phyloP scores from a whole-genome alignment of 768 basidiomycete genomes.

The Harrya chromipes region DNA sequence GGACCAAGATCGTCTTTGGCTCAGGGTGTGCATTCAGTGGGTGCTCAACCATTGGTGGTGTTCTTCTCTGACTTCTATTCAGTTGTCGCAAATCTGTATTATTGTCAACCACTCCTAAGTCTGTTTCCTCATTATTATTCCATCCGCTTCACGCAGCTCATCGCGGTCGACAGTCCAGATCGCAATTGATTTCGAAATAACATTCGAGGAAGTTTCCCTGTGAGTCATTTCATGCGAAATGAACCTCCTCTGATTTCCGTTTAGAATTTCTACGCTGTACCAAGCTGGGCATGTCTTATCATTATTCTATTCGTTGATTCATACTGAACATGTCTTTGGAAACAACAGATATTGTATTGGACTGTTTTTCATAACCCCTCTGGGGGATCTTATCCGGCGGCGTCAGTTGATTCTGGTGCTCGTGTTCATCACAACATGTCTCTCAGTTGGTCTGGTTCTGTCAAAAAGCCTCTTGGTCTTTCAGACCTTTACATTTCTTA shows the following conservation, averaged over 20 bases:
- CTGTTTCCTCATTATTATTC: constrained; percentile 16
- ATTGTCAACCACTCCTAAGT: constrained; percentile 78
- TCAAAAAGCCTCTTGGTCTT: constrained; percentile 33
- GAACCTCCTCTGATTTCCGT: constrained; percentile 3
- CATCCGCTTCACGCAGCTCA: not conserved
- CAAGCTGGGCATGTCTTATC: constrained; percentile 53
- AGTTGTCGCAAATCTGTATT: constrained; percentile 69
- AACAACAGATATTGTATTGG: constrained; percentile 24
- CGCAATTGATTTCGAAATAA: constrained; percentile 34
- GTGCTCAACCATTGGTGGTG: not conserved
- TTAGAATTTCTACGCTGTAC: constrained; percentile 57
- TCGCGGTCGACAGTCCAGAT: constrained; percentile 23
- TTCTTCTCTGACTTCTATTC: constrained; percentile 4
- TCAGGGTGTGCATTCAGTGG: constrained; percentile 18
- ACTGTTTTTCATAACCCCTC: constrained; percentile 40
- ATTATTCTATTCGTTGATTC: too few species aligned
- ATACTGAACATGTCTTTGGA: not conserved
- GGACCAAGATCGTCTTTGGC: constrained; percentile 15
- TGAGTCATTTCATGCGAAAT: constrained; percentile 7
- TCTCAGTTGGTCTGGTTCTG: constrained; percentile 39
- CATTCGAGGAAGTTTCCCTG: constrained; percentile 33
- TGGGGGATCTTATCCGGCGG: constrained; percentile 44
- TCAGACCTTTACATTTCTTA: constrained; percentile 35
- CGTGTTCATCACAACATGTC: constrained; percentile 28
- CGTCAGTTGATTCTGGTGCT: constrained; percentile 40